These are phyloP conservation scores for Sarcomyxa edulis DNA, from an alignment of 768 basidiomycete species.

Conservation along the genomic window DNA sequence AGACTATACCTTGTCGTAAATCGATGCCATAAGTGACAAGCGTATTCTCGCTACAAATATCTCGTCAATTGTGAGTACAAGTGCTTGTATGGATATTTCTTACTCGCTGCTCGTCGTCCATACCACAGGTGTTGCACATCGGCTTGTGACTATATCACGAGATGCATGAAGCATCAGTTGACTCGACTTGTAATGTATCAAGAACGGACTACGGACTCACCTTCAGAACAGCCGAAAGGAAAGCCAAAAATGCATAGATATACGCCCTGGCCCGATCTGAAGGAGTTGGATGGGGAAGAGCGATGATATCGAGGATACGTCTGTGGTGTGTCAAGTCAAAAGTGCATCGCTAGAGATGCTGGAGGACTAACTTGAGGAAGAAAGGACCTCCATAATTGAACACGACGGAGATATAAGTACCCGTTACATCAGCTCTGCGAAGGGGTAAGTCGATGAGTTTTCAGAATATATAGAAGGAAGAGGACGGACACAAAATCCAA, in stretches of 20 bases:
- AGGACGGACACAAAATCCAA: constrained; percentile 37
- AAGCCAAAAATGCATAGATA: constrained; percentile 73
- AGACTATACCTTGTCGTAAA: constrained; percentile 92
- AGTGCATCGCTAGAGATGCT: background rate
- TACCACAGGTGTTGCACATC: constrained; percentile 79
- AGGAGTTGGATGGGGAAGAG: constrained; percentile 33
- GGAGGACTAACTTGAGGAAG: constrained; percentile 63
- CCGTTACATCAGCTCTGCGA: constrained; percentile 51
- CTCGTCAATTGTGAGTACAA: too few relatives aligned
- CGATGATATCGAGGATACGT: constrained; percentile 57
- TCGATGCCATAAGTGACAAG: too few relatives aligned
- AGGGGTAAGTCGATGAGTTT: background rate
- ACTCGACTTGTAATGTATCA: background rate
- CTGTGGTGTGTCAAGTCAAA: constrained; percentile 19
- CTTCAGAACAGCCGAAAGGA: constrained; percentile 55
- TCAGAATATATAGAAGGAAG: constrained; percentile 1
- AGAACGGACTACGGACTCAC: constrained; percentile 16
- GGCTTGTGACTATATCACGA: constrained; percentile 41
- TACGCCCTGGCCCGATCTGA: constrained; percentile 60
- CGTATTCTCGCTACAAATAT: too few relatives aligned
- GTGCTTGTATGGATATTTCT: too few relatives aligned
- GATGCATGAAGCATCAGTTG: background rate
- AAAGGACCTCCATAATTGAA: constrained; percentile 82
- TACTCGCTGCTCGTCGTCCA: constrained; percentile 67
- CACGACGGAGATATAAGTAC: constrained; percentile 64